Percentiles rank a stretch among this genome's conserved stretches.
Conservation (phyloP, 192 early-diverging fungal genomes). For the Linnemannia elongata region DNA sequence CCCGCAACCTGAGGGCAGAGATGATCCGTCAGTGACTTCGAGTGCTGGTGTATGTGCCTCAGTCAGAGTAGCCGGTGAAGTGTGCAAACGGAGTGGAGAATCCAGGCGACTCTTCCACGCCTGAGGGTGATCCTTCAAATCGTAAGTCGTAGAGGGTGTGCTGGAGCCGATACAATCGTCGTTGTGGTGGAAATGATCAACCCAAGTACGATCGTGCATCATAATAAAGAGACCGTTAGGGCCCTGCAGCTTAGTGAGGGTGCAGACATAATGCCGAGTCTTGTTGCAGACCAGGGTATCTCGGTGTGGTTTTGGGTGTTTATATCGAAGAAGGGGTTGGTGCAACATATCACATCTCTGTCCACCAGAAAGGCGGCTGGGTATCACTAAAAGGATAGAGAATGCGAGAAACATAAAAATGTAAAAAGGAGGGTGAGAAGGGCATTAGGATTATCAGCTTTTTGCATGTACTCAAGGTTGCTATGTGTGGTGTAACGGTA, state of each 20-base stretch:
- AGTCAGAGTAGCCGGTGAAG: too few species aligned
- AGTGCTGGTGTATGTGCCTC: not conserved
- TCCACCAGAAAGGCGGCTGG: not conserved
- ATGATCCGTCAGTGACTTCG: not conserved
- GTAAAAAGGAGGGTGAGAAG: not conserved
- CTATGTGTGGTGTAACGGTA: not conserved
- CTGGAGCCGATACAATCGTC: not conserved
- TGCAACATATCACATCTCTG: not conserved
- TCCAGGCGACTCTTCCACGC: too few species aligned
- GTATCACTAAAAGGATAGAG: not conserved
- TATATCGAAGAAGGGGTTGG: not conserved
- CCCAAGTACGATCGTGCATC: not conserved
- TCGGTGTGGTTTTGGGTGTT: not conserved
- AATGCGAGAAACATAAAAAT: not conserved
- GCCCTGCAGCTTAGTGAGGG: not conserved
- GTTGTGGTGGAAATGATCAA: not conserved
- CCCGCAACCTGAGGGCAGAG: not conserved
- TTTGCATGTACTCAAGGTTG: not conserved
- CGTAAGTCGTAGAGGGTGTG: not conserved
- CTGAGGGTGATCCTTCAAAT: not conserved
- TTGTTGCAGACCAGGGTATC: not conserved
- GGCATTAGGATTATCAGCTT: too few species aligned
- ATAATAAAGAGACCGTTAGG: not conserved
- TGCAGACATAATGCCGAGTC: not conserved
- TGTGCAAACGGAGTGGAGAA: too few species aligned